These are phyloP conservation scores for Climacium dendroides DNA, from an alignment of 225 moss, liverwort and hornwort genomes.

Conservation along the genomic window DNA sequence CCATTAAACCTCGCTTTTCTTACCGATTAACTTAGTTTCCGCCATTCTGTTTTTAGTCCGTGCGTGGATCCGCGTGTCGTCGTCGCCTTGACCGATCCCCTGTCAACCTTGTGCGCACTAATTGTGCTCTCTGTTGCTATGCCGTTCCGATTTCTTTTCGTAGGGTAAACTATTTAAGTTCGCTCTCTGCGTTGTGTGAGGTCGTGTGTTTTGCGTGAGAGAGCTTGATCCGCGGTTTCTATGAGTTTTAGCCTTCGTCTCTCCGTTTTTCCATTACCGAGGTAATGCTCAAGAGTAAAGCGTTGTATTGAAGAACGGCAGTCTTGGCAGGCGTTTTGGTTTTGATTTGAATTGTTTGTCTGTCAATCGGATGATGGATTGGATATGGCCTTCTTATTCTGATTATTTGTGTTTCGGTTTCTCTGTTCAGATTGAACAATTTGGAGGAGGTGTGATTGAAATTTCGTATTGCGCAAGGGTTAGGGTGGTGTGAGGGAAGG, in stretches of 20 bases:
- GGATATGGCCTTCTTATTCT: neutral
- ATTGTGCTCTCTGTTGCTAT: neutral
- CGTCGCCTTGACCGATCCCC: neutral
- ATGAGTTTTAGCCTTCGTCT: neutral
- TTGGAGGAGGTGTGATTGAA: neutral
- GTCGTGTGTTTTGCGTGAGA: neutral
- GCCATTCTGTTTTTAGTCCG: neutral
- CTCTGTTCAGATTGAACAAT: neutral
- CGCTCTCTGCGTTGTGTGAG: neutral
- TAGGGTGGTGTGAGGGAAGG: neutral
- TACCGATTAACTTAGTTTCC: neutral
- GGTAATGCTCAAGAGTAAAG: neutral
- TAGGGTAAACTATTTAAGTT: neutral
- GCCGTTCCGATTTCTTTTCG: neutral
- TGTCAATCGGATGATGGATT: neutral
- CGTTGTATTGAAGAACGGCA: neutral
- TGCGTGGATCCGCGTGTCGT: neutral
- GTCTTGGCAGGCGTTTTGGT: neutral
- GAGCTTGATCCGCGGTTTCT: neutral
- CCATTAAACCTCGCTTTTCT: neutral
- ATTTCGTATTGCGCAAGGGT: neutral
- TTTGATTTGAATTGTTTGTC: neutral
- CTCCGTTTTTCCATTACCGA: neutral
- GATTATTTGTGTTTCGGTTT: neutral
- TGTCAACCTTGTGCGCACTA: neutral